These are phyloP conservation scores for Leucosporidium yakuticum DNA, from an alignment of 768 basidiomycete genomes.

Conservation along the genomic window DNA sequence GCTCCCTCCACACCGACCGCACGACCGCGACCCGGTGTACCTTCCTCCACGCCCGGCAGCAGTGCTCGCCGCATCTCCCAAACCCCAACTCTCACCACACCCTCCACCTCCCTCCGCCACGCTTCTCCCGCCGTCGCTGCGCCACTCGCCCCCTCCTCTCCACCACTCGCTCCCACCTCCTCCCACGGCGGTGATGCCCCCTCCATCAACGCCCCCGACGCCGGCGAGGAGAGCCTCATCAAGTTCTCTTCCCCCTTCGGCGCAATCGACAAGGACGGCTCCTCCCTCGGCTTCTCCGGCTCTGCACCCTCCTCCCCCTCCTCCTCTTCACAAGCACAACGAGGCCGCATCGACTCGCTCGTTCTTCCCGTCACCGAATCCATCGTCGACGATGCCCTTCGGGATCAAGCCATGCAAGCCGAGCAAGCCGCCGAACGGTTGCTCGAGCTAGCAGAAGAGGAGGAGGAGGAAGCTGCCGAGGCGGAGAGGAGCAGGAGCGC, in stretches of 20 bases:
- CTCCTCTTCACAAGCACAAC: no score
- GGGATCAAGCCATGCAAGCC: conserved; percentile 83
- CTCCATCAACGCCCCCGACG: neutral
- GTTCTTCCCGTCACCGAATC: conserved; percentile 42
- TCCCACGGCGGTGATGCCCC: neutral
- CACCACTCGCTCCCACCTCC: no score
- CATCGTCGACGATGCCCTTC: conserved; percentile 73
- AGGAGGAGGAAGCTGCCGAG: conserved; percentile 45
- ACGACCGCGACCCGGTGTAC: no score
- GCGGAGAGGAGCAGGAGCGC: no score
- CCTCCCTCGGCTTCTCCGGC: conserved; percentile 11
- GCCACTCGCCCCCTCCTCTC: no score
- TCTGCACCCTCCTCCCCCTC: neutral
- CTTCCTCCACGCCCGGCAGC: no score
- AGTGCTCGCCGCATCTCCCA: neutral
- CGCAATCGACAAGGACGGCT: neutral
- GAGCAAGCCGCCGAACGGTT: conserved; percentile 85
- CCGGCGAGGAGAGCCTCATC: neutral
- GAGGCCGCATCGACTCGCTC: neutral
- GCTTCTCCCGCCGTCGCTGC: no score
- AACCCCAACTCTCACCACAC: neutral
- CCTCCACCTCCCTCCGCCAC: neutral
- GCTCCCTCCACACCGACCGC: no score
- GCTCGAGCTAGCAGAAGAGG: conserved; percentile 76
- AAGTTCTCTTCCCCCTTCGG: conserved; percentile 3